These are phyloP conservation scores for Elasticomyces elasticus DNA, from an alignment of 495 filamentous ascomycete genomes.

Conservation along the genomic window DNA sequence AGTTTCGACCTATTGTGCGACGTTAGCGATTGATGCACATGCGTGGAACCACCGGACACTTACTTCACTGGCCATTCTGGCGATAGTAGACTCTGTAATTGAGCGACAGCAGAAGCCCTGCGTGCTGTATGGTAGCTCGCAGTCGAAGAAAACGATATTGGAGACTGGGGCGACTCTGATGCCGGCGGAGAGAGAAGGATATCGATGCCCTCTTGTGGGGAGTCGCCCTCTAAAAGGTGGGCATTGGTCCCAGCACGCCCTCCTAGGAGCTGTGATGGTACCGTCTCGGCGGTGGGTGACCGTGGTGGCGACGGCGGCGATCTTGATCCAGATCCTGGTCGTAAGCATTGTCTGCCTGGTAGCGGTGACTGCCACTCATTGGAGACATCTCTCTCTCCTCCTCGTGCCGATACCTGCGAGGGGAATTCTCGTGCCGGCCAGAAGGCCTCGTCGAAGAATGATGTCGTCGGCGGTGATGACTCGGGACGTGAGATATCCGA, in stretches of 20 bases:
- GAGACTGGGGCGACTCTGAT: neutral
- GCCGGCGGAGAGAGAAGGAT: too few relatives aligned
- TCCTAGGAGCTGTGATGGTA: constrained; percentile 26
- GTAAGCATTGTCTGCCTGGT: neutral
- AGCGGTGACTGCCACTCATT: neutral
- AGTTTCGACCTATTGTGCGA: neutral
- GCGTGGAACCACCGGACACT: neutral
- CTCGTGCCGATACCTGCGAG: constrained; percentile 7
- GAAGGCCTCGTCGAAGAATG: constrained; percentile 11
- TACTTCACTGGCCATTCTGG: neutral
- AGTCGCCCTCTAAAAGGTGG: constrained; percentile 13
- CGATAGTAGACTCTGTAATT: constrained; percentile 1
- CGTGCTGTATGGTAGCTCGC: constrained; percentile 6
- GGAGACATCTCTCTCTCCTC: constrained; percentile 9
- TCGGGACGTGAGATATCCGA: constrained; percentile 8
- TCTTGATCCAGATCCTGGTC: constrained; percentile 17
- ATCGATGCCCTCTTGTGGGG: too few relatives aligned
- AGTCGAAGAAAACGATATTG: neutral
- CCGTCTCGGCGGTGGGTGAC: constrained; percentile 17
- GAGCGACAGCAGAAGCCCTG: neutral
- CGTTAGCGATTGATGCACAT: neutral
- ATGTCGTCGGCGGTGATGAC: constrained; percentile 9
- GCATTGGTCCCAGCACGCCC: constrained; percentile 20
- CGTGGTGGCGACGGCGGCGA: constrained; percentile 15
- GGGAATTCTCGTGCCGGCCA: neutral